Evolutionary conservation across 139 green algal species (phyloP).

Genomic region (Spirogloea muscicola): DNA sequence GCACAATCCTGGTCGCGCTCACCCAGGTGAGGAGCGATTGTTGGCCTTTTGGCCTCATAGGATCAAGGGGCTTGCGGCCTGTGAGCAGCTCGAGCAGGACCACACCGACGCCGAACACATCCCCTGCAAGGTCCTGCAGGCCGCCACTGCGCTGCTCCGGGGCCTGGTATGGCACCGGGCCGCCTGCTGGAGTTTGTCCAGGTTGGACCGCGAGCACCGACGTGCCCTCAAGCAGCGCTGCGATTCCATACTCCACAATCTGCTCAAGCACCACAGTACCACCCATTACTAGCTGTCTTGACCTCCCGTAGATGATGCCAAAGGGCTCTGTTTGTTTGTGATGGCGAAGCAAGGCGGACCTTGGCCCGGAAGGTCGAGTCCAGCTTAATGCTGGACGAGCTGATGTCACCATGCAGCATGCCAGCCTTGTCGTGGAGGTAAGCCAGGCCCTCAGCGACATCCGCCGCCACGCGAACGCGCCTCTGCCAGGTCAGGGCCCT

Average conservation of each 20-base stretch:
- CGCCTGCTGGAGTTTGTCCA: too few species aligned
- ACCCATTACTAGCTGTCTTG: too few species aligned
- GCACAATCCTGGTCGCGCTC: too few species aligned
- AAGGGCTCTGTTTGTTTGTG: too few species aligned
- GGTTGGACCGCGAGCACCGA: background rate
- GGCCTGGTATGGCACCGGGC: slow-evolving; percentile 3
- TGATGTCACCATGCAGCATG: slow-evolving; percentile 81
- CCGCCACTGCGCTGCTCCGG: slow-evolving; percentile 6
- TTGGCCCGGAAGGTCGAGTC: slow-evolving; percentile 51
- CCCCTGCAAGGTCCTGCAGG: background rate
- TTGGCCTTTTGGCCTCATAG: slow-evolving; percentile 21
- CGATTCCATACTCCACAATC: slow-evolving; percentile 18
- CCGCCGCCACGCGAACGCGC: slow-evolving; percentile 26
- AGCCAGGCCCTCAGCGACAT: slow-evolving; percentile 26
- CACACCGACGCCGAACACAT: slow-evolving; percentile 44
- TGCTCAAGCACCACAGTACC: slow-evolving; percentile 19
- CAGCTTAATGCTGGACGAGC: slow-evolving; percentile 61
- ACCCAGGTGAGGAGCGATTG: slow-evolving; percentile 42
- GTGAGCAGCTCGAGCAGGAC: slow-evolving; percentile 37
- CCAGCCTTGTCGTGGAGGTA: slow-evolving; percentile 74
- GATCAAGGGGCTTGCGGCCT: slow-evolving; percentile 33
- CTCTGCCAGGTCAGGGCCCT: slow-evolving; percentile 30
- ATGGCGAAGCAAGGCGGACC: too few species aligned
- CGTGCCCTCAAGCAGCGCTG: background rate
- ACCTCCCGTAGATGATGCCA: background rate